Evolutionary conservation across 768 basidiomycete genomes (phyloP).

Genomic region (Russula virescens): DNA sequence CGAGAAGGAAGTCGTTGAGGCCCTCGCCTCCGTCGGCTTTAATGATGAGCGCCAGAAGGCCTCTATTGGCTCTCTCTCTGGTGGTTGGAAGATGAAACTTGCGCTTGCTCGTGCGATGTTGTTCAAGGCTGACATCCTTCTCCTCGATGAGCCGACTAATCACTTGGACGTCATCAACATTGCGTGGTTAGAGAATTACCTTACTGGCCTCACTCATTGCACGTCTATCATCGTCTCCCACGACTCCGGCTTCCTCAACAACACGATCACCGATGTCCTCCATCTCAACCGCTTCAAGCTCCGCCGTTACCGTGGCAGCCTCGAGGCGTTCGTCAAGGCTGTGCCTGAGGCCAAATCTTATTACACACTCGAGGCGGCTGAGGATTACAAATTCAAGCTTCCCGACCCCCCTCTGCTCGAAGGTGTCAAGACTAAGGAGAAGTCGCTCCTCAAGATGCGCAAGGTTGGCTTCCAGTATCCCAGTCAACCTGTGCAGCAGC

Average conservation of each 20-base stretch:
- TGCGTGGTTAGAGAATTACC: conserved; percentile 95
- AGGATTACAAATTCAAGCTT: conserved; percentile 98
- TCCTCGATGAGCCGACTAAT: conserved; percentile 96
- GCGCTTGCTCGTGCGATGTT: conserved; percentile 95
- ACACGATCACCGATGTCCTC: conserved; percentile 96
- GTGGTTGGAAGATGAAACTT: conserved; percentile 99
- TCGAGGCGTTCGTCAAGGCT: conserved; percentile 87
- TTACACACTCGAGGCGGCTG: conserved; percentile 91
- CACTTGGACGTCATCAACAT: conserved; percentile 97
- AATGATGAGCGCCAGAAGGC: conserved; percentile 77
- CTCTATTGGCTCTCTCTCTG: conserved; percentile 85
- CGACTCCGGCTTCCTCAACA: conserved; percentile 96
- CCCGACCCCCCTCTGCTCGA: conserved; percentile 95
- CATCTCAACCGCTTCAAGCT: conserved; percentile 99
- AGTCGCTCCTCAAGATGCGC: conserved; percentile 94
- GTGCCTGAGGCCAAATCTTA: conserved; percentile 98
- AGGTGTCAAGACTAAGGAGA: conserved; percentile 99
- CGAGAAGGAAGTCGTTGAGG: conserved; percentile 68
- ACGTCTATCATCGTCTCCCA: conserved; percentile 98
- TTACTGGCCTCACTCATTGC: conserved; percentile 79
- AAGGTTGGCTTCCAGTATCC: conserved; percentile 98
- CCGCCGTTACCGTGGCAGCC: conserved; percentile 90
- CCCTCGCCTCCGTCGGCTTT: conserved; percentile 90
- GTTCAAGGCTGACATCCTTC: conserved; percentile 95
- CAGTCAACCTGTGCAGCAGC: conserved; percentile 75